Evolutionary conservation across 768 basidiomycete genomes (phyloP), one percentile per base, ranked within the genome.

Genomic region (Macrolepiota fuliginosa): DNA sequence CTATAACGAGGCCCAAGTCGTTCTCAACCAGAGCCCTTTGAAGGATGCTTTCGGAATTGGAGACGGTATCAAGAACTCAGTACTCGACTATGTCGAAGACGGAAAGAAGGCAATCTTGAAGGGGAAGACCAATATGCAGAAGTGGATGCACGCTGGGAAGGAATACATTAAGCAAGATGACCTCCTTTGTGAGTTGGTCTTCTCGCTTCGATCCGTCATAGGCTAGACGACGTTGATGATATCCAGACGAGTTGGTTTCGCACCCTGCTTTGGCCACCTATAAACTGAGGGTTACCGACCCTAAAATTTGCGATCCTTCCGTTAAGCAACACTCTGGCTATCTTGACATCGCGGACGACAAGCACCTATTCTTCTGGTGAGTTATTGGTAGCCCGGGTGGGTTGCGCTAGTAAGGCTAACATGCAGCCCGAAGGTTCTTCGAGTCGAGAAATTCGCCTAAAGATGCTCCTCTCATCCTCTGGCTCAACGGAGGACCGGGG

Each of bases 361-460:
- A 89, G 66, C 92, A 94, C 67, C 77, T 94, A 24, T 95, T 94
- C 82, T 94, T 92, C 78, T 94, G 92, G 92, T 89, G 67, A 67
- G 79, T 72, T 45, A 11, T 58, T 17, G n/a, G 1, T 36, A 32
- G 17, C 19, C 4, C 7, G 7, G 3, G 2, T 50, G 47, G 42
- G 2, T 15, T 51, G 27, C 56, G n/a, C 12, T 29, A 11, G 45
- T 29, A 17, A 52, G n/a, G 40, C 62, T 45, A 54, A 59, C 51
- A 22, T 49, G 52, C 24, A 47, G 32, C 46, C 2, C 15, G 22
- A 62, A 92, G 91, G 91, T 94, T 93, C 82, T 94, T 98, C 66
- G 96, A 97, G 75, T 85, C 90, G 1, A 82, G 95, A 37, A 77
- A 75, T 57, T 80, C 84, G 17, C 95, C 96, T 0, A 74, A 82